Conservation (phyloP, 2,329 filamentous ascomycete genomes). For the Phyllosticta citribraziliensis region DNA sequence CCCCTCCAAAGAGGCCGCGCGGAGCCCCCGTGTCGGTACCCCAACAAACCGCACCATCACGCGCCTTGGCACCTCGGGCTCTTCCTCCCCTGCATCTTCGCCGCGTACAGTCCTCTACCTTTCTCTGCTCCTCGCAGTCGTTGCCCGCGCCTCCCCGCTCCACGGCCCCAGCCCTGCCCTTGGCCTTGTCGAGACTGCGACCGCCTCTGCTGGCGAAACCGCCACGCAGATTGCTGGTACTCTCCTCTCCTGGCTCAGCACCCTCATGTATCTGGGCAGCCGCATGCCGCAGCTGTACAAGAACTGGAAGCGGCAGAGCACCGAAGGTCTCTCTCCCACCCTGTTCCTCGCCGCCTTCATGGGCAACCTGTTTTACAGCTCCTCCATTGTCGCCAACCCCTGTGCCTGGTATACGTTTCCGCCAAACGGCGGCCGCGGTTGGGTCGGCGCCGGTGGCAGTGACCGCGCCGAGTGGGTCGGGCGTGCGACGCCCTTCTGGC, state of each 20-base stretch:
- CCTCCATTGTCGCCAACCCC: constrained; percentile 53
- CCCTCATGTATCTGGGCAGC: constrained; percentile 25
- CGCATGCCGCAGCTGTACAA: constrained; percentile 52
- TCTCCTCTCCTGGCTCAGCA: constrained; percentile 28
- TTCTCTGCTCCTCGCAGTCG: constrained; percentile 35
- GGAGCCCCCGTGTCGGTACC: background rate
- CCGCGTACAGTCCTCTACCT: constrained; percentile 38
- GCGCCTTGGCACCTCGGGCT: constrained; percentile 23
- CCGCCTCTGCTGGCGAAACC: constrained; percentile 13
- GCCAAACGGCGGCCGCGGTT: constrained; percentile 48
- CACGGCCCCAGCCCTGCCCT: constrained; percentile 18
- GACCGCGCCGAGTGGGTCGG: constrained; percentile 46
- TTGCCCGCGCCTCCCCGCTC: constrained; percentile 26
- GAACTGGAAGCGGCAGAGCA: constrained; percentile 53
- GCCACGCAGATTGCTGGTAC: constrained; percentile 27
- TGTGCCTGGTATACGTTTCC: constrained; percentile 50
- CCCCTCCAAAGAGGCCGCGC: constrained; percentile 3
- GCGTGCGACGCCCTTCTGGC: constrained; percentile 52
- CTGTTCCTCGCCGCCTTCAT: constrained; percentile 59
- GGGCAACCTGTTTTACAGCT: constrained; percentile 58
- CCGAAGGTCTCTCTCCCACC: constrained; percentile 51
- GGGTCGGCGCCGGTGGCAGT: constrained; percentile 48
- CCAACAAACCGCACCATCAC: constrained; percentile 19
- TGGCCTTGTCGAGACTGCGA: constrained; percentile 13
- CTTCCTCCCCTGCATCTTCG: constrained; percentile 34